phyloP scores from a whole-genome alignment of 2,329 filamentous ascomycete species.

The Xylariaceae sp. region DNA sequence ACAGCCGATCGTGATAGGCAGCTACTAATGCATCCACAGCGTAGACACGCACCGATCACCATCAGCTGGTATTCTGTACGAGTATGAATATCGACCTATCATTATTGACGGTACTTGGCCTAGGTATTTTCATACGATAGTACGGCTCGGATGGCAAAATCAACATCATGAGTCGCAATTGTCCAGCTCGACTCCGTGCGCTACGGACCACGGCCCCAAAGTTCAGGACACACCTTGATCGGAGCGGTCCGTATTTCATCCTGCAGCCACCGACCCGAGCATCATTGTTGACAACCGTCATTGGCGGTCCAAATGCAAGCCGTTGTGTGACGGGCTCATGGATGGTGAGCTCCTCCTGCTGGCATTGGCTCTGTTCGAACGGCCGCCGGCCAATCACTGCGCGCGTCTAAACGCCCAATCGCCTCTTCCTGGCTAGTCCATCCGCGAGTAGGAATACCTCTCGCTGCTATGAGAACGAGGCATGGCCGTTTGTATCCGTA shows the following conservation, averaged over 20 bases:
- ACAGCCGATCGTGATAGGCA: slow-evolving; percentile 3
- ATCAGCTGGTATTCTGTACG: background rate
- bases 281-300: slow-evolving; percentile 19
- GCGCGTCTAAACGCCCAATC: slow-evolving; percentile 39
- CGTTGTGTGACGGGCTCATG: slow-evolving; percentile 33
- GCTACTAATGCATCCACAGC: background rate
- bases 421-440: slow-evolving; percentile 32
- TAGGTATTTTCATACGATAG: too few relatives aligned
- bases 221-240: background rate
- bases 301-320: slow-evolving; percentile 25
- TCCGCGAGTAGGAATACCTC: slow-evolving; percentile 13
- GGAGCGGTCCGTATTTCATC: slow-evolving; percentile 14
- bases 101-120: too few relatives aligned
- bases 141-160: background rate
- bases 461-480: slow-evolving; percentile 12
- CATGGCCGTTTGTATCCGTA: background rate
- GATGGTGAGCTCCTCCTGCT: slow-evolving; percentile 19
- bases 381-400: slow-evolving; percentile 31
- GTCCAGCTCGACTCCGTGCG: background rate
- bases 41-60: background rate
- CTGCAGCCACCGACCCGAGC: slow-evolving; percentile 24
- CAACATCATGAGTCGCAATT: background rate
- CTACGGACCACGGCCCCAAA: background rate
- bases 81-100: too few relatives aligned
- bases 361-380: slow-evolving; percentile 30